Evolutionary conservation across 1,139 yeast species (phyloP).

Genomic region (Blastobotrys apis): DNA sequence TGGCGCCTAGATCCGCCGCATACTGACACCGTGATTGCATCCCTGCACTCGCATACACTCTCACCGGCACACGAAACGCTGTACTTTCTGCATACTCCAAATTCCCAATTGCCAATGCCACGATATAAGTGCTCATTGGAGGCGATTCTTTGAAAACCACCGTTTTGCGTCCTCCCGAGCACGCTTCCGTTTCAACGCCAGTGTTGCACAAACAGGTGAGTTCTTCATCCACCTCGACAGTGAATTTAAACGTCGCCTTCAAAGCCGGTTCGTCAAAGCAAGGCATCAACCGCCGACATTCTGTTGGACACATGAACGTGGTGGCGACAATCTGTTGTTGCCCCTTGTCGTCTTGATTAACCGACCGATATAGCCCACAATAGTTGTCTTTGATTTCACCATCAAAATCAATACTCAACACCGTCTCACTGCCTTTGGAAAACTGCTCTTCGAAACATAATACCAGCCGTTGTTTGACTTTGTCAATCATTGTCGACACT

Average conservation of each 20-base stretch:
- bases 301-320: conserved; percentile 82
- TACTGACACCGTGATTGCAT: conserved; percentile 59
- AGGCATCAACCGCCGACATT: conserved; percentile 85
- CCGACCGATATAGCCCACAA: conserved; percentile 79
- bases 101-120: conserved; percentile 75
- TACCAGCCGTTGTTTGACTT: conserved; percentile 58
- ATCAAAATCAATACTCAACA: conserved; percentile 53
- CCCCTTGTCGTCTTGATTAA: conserved; percentile 56
- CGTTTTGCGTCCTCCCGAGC: conserved; percentile 37
- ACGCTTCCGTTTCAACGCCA: conserved; percentile 44
- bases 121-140: conserved; percentile 66
- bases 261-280: conserved; percentile 83
- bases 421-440: conserved; percentile 40
- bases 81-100: conserved; percentile 59
- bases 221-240: conserved; percentile 53
- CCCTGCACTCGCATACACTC: conserved; percentile 78
- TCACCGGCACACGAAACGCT: conserved; percentile 63
- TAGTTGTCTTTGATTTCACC: conserved; percentile 70
- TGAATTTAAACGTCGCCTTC: conserved; percentile 71
- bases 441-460: conserved; percentile 53
- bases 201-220: conserved; percentile 74
- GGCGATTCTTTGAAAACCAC: conserved; percentile 57
- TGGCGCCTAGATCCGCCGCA: conserved; percentile 70
- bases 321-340: conserved; percentile 61
- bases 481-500: conserved; percentile 37